phyloP scores from a whole-genome alignment of 2,329 filamentous ascomycete species.

The Pseudocercospora pini-densiflorae region DNA sequence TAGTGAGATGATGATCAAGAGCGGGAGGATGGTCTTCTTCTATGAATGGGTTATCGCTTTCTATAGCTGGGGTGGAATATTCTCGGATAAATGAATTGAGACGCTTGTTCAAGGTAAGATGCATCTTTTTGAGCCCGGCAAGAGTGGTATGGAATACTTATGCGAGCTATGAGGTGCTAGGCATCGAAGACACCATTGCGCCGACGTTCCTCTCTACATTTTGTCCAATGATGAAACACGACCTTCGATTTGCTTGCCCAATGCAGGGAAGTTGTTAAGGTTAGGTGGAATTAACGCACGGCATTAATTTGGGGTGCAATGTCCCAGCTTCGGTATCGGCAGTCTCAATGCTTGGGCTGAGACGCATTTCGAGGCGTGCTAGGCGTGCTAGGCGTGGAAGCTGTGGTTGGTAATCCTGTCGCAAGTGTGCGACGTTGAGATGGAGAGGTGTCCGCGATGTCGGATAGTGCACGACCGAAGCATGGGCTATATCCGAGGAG shows the following conservation, averaged over 20 bases:
- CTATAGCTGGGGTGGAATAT: not conserved
- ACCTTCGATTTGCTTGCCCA: not conserved
- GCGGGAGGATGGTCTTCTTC: not conserved
- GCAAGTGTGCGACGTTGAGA: not conserved
- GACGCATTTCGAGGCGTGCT: not conserved
- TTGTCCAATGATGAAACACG: conserved; percentile 3
- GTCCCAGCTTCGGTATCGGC: not conserved
- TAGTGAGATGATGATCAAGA: not conserved
- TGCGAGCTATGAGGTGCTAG: not conserved
- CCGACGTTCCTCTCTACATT: not conserved
- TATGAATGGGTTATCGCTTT: not conserved
- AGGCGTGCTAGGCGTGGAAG: not conserved
- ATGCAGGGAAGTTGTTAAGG: not conserved
- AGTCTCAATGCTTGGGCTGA: not conserved
- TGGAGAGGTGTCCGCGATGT: not conserved
- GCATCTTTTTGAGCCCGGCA: not conserved
- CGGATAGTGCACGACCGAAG: not conserved
- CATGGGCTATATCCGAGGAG: not conserved
- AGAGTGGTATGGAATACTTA: not conserved
- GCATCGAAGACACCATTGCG: not conserved
- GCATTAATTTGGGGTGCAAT: not conserved
- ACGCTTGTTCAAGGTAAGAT: not conserved
- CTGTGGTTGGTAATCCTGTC: not conserved
- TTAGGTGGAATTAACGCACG: conserved; percentile 2
- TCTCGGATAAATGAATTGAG: not conserved